These are phyloP conservation scores for Aspergillus taichungensis DNA, from an alignment of 495 filamentous ascomycete species.

Conservation along the genomic window DNA sequence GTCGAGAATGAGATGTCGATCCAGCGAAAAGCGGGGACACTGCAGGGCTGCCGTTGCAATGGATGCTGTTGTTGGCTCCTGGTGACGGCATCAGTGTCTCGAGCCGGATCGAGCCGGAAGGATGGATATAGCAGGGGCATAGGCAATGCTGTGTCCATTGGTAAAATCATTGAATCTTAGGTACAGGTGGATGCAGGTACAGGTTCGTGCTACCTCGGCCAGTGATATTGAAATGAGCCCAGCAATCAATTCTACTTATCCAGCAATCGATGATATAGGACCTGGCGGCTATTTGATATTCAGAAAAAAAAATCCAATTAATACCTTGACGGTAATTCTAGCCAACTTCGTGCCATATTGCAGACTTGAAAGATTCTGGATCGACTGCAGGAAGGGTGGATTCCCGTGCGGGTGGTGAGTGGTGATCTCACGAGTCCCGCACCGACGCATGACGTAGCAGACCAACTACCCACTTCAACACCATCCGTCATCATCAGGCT, in stretches of 20 bases:
- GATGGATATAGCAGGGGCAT: neutral
- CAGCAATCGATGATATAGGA: neutral
- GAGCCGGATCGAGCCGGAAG: conserved; percentile 12
- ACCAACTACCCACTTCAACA: conserved; percentile 13
- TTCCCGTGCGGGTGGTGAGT: neutral
- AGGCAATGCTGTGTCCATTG: neutral
- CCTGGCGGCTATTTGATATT: neutral
- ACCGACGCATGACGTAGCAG: conserved; percentile 31
- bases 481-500: conserved; percentile 24
- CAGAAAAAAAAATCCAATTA: neutral
- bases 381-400: neutral
- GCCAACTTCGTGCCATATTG: neutral
- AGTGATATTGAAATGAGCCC: too few species aligned
- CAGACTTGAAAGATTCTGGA: neutral
- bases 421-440: conserved; percentile 15
- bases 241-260: too few species aligned
- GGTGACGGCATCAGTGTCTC: conserved; percentile 13
- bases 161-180: neutral
- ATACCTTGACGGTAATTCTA: neutral
- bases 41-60: too few species aligned
- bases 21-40: too few species aligned
- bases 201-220: too few species aligned
- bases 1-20: too few species aligned
- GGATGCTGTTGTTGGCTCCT: neutral
- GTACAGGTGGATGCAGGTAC: too few species aligned